These are phyloP conservation scores for Candida chauliodis DNA, from an alignment of 805 yeast species.

Conservation along the genomic window DNA sequence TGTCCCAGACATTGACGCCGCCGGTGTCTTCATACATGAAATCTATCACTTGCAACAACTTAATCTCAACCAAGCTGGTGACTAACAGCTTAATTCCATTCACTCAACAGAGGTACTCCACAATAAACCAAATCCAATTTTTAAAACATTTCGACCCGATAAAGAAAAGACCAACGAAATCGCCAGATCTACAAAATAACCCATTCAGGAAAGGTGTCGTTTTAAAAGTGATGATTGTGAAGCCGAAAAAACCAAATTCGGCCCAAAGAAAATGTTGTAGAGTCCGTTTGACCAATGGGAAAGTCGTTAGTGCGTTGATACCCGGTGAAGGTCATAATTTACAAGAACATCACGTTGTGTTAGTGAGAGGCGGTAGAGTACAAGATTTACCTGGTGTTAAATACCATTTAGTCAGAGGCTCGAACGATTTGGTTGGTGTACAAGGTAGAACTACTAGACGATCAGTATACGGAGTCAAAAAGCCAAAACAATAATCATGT, in stretches of 20 bases:
- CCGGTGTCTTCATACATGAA: slow-evolving; percentile 11
- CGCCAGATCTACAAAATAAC: slow-evolving; percentile 79
- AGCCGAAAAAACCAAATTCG: slow-evolving; percentile 98
- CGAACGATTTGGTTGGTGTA: slow-evolving; percentile 89
- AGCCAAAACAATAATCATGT: slow-evolving; percentile 43
- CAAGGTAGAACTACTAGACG: slow-evolving; percentile 88
- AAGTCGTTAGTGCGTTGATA: slow-evolving; percentile 84
- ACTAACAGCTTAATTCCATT: too few relatives aligned
- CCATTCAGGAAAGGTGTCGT: slow-evolving; percentile 95
- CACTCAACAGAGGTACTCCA: slow-evolving; percentile 53
- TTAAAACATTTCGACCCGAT: slow-evolving; percentile 52
- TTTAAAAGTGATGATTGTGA: slow-evolving; percentile 85
- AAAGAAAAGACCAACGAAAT: slow-evolving; percentile 49
- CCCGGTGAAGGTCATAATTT: slow-evolving; percentile 99
- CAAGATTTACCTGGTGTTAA: slow-evolving; percentile 99
- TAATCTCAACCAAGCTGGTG: slow-evolving; percentile 9
- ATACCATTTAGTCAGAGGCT: slow-evolving; percentile 90
- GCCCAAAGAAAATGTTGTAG: slow-evolving; percentile 97
- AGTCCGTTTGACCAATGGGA: slow-evolving; percentile 88
- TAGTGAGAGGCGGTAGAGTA: slow-evolving; percentile 96
- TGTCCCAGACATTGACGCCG: too few relatives aligned
- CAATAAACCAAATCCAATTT: slow-evolving; percentile 72
- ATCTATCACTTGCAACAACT: slow-evolving; percentile 16
- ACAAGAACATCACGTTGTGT: slow-evolving; percentile 95
- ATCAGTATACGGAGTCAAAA: slow-evolving; percentile 91